phyloP scores from a whole-genome alignment of 495 filamentous ascomycete genomes.

The Podospora tetraspora region DNA sequence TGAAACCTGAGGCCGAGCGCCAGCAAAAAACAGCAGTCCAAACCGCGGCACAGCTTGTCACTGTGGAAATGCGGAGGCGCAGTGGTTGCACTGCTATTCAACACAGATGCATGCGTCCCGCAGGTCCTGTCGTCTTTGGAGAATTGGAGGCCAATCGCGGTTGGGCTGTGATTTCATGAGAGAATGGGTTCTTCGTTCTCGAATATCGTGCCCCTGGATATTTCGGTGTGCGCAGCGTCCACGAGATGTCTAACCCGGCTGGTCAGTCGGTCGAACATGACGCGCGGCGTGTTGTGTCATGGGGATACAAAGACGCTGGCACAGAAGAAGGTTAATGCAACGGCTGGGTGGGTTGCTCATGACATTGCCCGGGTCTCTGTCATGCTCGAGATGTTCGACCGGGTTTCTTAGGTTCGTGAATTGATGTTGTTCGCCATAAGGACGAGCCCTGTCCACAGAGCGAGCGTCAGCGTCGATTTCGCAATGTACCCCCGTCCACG shows the following conservation, averaged over 20 bases:
- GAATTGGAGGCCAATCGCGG: not conserved
- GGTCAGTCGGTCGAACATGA: not conserved
- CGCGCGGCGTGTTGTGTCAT: not conserved
- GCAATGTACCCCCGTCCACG: not conserved
- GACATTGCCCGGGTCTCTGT: not conserved
- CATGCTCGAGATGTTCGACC: not conserved
- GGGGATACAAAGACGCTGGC: not conserved
- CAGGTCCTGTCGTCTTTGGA: not conserved
- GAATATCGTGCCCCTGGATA: too few relatives aligned
- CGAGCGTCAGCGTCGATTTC: not conserved
- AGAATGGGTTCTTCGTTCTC: too few relatives aligned
- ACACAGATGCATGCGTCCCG: not conserved
- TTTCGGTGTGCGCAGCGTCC: not conserved
- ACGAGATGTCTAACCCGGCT: not conserved
- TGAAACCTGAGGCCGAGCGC: too few relatives aligned
- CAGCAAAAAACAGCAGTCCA: too few relatives aligned
- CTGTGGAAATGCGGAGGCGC: too few relatives aligned
- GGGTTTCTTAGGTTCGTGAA: not conserved
- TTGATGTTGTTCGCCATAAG: not conserved
- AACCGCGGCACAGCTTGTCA: too few relatives aligned
- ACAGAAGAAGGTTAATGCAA: not conserved
- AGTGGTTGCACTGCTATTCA: too few relatives aligned
- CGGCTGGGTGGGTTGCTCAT: not conserved
- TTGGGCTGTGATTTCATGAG: too few relatives aligned
- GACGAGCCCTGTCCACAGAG: not conserved